A percentile compares a stretch with the other conserved stretches of the same genome.
Conservation (phyloP, 2,329 filamentous ascomycete species). For the Trichoderma oligosporum region DNA sequence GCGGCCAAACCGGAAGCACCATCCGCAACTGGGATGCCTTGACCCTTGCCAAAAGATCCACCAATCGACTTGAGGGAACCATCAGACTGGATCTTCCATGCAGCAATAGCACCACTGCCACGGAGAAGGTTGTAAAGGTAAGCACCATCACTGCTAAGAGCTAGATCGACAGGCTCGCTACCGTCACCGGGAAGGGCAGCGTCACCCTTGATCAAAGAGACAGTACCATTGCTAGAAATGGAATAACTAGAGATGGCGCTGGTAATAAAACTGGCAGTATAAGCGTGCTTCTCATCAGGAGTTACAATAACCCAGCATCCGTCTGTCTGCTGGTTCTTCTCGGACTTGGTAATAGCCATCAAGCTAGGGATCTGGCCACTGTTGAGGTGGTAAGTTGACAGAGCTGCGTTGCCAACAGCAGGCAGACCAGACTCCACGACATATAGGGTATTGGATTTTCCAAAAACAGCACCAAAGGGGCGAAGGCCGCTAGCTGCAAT, state of each 20-base stretch:
- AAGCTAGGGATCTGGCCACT: constrained; percentile 18
- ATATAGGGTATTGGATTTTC: constrained; percentile 17
- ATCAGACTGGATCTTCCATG: constrained; percentile 22
- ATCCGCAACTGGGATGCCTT: constrained; percentile 16
- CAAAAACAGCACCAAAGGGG: constrained; percentile 21
- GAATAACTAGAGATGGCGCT: constrained; percentile 24
- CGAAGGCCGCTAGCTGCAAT: constrained; percentile 21
- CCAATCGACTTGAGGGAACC: constrained; percentile 23
- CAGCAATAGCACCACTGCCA: constrained; percentile 23
- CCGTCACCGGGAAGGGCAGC: constrained; percentile 22
- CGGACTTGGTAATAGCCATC: constrained; percentile 21
- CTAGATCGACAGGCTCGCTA: constrained; percentile 23
- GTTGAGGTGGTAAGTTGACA: constrained; percentile 22
- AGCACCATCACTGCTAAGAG: constrained; percentile 22
- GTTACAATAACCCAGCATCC: constrained; percentile 25
- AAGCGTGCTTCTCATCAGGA: constrained; percentile 21
- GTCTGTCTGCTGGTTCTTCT: constrained; percentile 22
- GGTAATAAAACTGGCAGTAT: constrained; percentile 25
- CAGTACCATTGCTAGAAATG: constrained; percentile 21
- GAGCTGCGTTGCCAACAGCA: constrained; percentile 17
- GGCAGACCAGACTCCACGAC: constrained; percentile 22
- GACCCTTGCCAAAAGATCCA: constrained; percentile 22
- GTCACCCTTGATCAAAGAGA: constrained; percentile 18
- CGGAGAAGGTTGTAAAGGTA: constrained; percentile 25
- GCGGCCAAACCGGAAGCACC: constrained; percentile 21